These are phyloP conservation scores for Beverwykella pulmonaria DNA, from an alignment of 495 filamentous ascomycete species.

Conservation along the genomic window DNA sequence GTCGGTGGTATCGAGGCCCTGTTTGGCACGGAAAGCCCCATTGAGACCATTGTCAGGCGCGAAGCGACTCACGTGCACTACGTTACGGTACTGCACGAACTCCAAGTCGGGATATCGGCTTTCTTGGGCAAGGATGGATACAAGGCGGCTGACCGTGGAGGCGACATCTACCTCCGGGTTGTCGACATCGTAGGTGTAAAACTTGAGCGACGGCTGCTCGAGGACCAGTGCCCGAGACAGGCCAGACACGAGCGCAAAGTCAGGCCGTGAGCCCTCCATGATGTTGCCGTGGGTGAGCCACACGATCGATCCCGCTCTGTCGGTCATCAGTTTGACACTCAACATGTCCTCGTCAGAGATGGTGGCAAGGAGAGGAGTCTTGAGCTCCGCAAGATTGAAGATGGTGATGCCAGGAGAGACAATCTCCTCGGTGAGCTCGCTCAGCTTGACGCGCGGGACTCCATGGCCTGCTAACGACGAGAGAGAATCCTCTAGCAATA, in stretches of 20 bases:
- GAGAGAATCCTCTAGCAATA: not conserved
- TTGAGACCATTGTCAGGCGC: constrained; percentile 37
- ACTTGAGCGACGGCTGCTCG: constrained; percentile 37
- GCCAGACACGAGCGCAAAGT: not conserved
- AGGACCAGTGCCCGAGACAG: constrained; percentile 1
- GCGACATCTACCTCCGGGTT: constrained; percentile 7
- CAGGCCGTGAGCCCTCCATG: constrained; percentile 1
- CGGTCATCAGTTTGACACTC: not conserved
- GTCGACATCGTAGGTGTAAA: constrained; percentile 43
- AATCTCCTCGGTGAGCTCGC: not conserved
- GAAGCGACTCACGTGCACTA: constrained; percentile 43
- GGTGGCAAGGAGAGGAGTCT: not conserved
- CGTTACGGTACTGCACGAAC: constrained; percentile 26
- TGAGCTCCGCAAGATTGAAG: not conserved
- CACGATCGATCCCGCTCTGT: not conserved
- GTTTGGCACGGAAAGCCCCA: constrained; percentile 34
- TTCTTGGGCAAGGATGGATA: constrained; percentile 3
- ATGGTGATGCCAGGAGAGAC: not conserved
- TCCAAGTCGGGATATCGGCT: constrained; percentile 33
- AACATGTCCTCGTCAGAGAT: not conserved
- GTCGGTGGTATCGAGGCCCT: constrained; percentile 10
- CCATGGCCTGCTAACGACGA: not conserved
- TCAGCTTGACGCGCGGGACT: not conserved
- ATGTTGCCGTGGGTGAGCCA: constrained; percentile 13
- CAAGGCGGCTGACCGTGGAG: not conserved